Conservation (phyloP, 2,329 filamentous ascomycete species). For the Acrocalymma vagum region DNA sequence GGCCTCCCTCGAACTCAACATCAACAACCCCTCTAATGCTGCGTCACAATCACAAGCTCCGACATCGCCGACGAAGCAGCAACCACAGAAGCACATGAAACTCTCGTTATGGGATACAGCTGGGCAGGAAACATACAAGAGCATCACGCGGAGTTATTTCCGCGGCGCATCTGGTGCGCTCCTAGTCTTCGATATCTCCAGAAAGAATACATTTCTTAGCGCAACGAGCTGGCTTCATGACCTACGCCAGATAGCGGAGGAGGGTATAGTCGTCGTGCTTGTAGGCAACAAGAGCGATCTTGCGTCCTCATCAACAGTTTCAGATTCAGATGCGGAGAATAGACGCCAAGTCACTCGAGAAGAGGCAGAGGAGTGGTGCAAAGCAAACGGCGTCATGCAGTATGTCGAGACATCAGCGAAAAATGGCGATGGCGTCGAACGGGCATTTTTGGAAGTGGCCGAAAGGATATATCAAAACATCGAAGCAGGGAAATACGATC, state of each 20-base stretch:
- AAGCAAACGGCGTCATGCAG: slow-evolving; percentile 82
- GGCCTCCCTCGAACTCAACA: slow-evolving; percentile 66
- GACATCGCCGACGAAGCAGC: slow-evolving; percentile 35
- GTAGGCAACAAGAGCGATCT: slow-evolving; percentile 97
- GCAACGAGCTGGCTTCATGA: slow-evolving; percentile 95
- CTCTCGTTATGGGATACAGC: slow-evolving; percentile 95
- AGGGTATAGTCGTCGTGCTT: slow-evolving; percentile 91
- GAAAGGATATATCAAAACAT: slow-evolving; percentile 98
- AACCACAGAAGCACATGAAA: slow-evolving; percentile 82
- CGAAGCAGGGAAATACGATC: slow-evolving; percentile 90
- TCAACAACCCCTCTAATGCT: slow-evolving; percentile 57
- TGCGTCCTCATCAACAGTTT: slow-evolving; percentile 57
- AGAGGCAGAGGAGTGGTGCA: slow-evolving; percentile 92
- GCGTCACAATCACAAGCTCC: slow-evolving; percentile 21
- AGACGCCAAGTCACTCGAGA: slow-evolving; percentile 80
- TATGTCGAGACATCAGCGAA: slow-evolving; percentile 98
- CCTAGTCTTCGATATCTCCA: slow-evolving; percentile 93
- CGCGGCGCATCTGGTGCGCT: slow-evolving; percentile 80
- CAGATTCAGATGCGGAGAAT: slow-evolving; percentile 57
- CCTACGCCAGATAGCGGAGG: slow-evolving; percentile 91
- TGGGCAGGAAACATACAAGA: slow-evolving; percentile 97
- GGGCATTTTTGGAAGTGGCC: slow-evolving; percentile 90
- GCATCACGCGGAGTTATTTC: slow-evolving; percentile 93
- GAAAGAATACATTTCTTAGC: slow-evolving; percentile 83
- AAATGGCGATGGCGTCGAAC: slow-evolving; percentile 91